These are phyloP conservation scores for Clarkia xantiana DNA, from an alignment of 345 rosid species.

Conservation along the genomic window DNA sequence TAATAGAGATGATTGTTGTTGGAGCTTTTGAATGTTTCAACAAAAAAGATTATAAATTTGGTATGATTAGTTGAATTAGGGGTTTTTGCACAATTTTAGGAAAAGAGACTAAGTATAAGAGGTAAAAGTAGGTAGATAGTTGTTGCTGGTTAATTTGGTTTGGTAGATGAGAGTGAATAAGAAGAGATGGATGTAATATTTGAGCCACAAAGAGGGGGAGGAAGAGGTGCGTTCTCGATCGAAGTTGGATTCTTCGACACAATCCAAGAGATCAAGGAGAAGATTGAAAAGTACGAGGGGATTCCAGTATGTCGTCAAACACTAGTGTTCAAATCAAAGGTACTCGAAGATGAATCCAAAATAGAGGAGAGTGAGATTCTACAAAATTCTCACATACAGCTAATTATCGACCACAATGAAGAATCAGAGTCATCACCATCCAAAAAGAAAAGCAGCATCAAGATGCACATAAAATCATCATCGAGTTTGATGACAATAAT, in stretches of 20 bases:
- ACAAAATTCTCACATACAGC: slow-evolving; percentile 46
- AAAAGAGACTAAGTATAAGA: too few relatives aligned
- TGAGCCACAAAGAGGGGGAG: slow-evolving; percentile 32
- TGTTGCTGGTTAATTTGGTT: too few relatives aligned
- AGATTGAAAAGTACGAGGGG: slow-evolving; percentile 48
- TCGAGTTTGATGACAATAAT: slow-evolving; percentile 16
- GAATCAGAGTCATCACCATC: slow-evolving; percentile 10
- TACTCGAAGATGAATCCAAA: slow-evolving; percentile 47
- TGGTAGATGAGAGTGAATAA: too few relatives aligned
- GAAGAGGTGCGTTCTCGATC: slow-evolving; percentile 43
- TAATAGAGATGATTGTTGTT: too few relatives aligned
- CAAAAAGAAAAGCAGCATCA: slow-evolving; percentile 10
- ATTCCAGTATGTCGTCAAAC: slow-evolving; percentile 47
- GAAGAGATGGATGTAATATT: slow-evolving; percentile 75
- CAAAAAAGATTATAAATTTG: too few relatives aligned
- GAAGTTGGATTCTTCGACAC: slow-evolving; percentile 72
- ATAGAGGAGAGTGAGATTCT: slow-evolving; percentile 46
- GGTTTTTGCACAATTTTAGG: too few relatives aligned
- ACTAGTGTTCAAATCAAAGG: slow-evolving; percentile 44
- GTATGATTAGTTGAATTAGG: too few relatives aligned
- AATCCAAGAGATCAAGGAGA: slow-evolving; percentile 59
- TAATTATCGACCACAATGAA: slow-evolving; percentile 24
- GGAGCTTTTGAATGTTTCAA: too few relatives aligned
- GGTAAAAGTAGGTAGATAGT: too few relatives aligned
- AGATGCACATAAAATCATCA: slow-evolving; percentile 23